phyloP scores from a whole-genome alignment of 345 rosid species.

The Orychophragmus violaceus region DNA sequence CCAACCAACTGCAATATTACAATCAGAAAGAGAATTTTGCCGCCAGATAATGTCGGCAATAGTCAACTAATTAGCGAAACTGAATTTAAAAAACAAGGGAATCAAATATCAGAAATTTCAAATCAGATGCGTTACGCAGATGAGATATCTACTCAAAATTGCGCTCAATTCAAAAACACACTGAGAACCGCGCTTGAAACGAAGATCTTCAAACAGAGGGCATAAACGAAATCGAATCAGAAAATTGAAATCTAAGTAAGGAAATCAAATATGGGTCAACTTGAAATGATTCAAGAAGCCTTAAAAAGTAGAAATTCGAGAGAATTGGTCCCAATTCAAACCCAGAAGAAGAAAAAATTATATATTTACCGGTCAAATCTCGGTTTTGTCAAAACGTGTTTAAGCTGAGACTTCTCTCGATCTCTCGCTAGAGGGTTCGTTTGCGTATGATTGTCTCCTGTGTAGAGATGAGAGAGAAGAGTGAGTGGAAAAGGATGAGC shows the following conservation, averaged over 20 bases:
- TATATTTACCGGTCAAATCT: constrained; percentile 13
- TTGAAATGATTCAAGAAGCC: neutral
- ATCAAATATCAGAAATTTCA: neutral
- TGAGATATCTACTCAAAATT: neutral
- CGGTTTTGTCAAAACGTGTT: neutral
- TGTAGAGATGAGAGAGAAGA: constrained; percentile 13
- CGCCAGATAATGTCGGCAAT: constrained; percentile 10
- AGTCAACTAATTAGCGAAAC: constrained; percentile 18
- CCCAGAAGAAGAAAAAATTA: neutral
- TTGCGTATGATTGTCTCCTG: neutral
- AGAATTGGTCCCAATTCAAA: neutral
- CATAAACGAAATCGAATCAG: neutral
- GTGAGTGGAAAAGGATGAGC: constrained; percentile 11
- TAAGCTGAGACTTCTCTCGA: neutral
- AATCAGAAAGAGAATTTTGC: constrained; percentile 1
- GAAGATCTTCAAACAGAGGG: constrained; percentile 4
- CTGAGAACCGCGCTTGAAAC: neutral
- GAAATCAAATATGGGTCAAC: neutral
- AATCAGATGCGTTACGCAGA: constrained; percentile 7
- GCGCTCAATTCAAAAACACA: neutral
- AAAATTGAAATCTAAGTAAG: neutral
- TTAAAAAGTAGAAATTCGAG: neutral
- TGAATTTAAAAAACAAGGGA: neutral
- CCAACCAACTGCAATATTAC: neutral
- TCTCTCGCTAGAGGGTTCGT: neutral